These are phyloP conservation scores for Microcera coccophila DNA, from an alignment of 2,329 filamentous ascomycete species.

Conservation along the genomic window DNA sequence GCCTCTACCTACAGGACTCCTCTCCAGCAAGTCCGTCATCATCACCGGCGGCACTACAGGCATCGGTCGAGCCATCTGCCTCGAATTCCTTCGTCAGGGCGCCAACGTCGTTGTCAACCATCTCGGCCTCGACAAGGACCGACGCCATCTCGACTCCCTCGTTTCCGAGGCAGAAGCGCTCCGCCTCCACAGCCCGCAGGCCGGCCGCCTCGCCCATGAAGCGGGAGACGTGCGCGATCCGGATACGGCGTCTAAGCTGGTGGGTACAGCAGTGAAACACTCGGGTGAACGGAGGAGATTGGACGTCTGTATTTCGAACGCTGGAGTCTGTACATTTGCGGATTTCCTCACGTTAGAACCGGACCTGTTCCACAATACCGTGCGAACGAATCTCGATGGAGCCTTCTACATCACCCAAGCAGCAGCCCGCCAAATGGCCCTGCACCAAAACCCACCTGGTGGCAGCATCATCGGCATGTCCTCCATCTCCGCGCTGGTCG, in stretches of 20 bases:
- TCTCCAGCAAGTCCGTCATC: slow-evolving; percentile 72
- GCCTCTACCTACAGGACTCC: slow-evolving; percentile 49
- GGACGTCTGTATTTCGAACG: slow-evolving; percentile 83
- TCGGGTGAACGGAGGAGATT: slow-evolving; percentile 54
- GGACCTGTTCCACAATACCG: slow-evolving; percentile 66
- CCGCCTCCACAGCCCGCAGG: slow-evolving; percentile 37
- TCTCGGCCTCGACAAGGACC: slow-evolving; percentile 56
- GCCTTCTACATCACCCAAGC: slow-evolving; percentile 88
- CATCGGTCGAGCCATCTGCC: slow-evolving; percentile 79
- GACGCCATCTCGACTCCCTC: slow-evolving; percentile 50
- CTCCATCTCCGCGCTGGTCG: slow-evolving; percentile 71
- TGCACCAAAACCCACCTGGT: slow-evolving; percentile 56
- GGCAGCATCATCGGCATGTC: slow-evolving; percentile 77
- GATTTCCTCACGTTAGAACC: slow-evolving; percentile 74
- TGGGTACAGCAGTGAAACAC: slow-evolving; percentile 59
- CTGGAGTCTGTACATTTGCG: slow-evolving; percentile 82
- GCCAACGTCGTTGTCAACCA: slow-evolving; percentile 79
- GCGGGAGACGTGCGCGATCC: slow-evolving; percentile 74
- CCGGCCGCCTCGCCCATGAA: slow-evolving; percentile 60
- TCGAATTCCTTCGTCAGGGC: slow-evolving; percentile 74
- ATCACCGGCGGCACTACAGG: slow-evolving; percentile 85
- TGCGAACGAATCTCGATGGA: slow-evolving; percentile 78
- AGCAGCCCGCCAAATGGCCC: slow-evolving; percentile 77
- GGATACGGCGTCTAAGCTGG: slow-evolving; percentile 64
- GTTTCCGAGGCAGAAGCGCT: slow-evolving; percentile 49